Percentiles rank a stretch among this genome's conserved stretches.
Evolutionary conservation across 2,329 filamentous ascomycete genomes (phyloP).

Genomic region (Alternaria solani): DNA sequence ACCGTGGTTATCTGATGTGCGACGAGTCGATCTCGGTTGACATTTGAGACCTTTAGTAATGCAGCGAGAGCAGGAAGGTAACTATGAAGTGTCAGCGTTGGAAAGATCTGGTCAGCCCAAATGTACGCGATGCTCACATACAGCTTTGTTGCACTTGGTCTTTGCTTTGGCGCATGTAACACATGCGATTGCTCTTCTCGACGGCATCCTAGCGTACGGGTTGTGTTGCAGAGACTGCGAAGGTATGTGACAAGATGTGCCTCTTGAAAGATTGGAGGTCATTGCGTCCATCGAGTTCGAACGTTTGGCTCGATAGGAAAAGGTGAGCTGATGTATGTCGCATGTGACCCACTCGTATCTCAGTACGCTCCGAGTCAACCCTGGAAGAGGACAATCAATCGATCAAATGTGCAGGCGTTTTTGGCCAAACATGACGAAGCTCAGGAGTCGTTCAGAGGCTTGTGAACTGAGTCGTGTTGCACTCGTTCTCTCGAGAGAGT

Average conservation of each 20-base stretch:
- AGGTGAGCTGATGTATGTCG: not conserved
- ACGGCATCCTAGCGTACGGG: slow-evolving; percentile 43
- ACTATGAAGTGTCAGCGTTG: slow-evolving; percentile 19
- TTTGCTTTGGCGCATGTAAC: slow-evolving; percentile 51
- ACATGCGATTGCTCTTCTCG: slow-evolving; percentile 50
- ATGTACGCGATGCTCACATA: slow-evolving; percentile 25
- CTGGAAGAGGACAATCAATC: not conserved
- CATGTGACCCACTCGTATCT: not conserved
- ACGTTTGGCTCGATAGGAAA: slow-evolving; percentile 23
- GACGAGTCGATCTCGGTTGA: slow-evolving; percentile 48
- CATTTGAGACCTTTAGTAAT: slow-evolving; percentile 47
- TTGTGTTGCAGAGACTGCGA: slow-evolving; percentile 29
- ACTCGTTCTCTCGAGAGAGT: slow-evolving; percentile 26
- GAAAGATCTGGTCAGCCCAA: not conserved
- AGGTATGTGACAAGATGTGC: slow-evolving; percentile 18
- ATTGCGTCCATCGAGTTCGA: slow-evolving; percentile 20
- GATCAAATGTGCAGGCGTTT: not conserved
- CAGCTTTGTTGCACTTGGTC: slow-evolving; percentile 50
- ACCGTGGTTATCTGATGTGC: slow-evolving; percentile 47
- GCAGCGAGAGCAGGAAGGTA: slow-evolving; percentile 50
- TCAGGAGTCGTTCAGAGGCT: slow-evolving; percentile 30
- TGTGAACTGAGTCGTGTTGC: slow-evolving; percentile 36
- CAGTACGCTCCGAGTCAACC: not conserved
- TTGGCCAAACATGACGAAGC: not conserved
- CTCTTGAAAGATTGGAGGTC: slow-evolving; percentile 21